These are phyloP conservation scores for Parachaetomium inaequale DNA, from an alignment of 495 filamentous ascomycete genomes.

Conservation along the genomic window DNA sequence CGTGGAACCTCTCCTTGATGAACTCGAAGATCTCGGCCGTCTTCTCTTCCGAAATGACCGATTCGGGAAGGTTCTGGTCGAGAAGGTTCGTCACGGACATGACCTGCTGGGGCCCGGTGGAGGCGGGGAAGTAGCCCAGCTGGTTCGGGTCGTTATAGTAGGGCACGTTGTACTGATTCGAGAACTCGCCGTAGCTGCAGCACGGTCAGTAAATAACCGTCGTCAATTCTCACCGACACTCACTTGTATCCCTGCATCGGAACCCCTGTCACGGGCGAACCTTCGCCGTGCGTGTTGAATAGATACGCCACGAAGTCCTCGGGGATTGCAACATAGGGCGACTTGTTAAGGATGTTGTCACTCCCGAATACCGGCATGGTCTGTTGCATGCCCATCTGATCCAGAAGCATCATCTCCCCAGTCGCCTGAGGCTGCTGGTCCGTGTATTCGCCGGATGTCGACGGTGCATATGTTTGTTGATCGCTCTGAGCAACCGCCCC, in stretches of 20 bases:
- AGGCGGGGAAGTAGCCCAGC: conserved; percentile 51
- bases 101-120: conserved; percentile 60
- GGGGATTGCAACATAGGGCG: conserved; percentile 77
- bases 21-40: conserved; percentile 78
- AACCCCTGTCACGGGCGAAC: conserved; percentile 45
- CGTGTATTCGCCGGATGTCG: conserved; percentile 42
- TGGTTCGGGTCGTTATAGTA: conserved; percentile 48
- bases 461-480: conserved; percentile 36
- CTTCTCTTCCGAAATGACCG: conserved; percentile 82
- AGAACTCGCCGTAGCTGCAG: conserved; percentile 48
- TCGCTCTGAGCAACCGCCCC: conserved; percentile 27
- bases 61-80: conserved; percentile 76
- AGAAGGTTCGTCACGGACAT: conserved; percentile 91
- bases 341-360: conserved; percentile 72
- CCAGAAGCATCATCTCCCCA: conserved; percentile 57
- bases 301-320: conserved; percentile 92
- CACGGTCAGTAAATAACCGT: conserved; percentile 24
- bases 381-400: conserved; percentile 62
- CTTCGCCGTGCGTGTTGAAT: conserved; percentile 63
- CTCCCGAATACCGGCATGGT: conserved; percentile 81
- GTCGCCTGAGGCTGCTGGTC: conserved; percentile 46
- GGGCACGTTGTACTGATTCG: conserved; percentile 47
- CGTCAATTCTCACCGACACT: conserved; percentile 18
- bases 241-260: conserved; percentile 51
- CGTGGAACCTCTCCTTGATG: conserved; percentile 78